A percentile compares a stretch with the other conserved stretches of the same genome.
Conservation (phyloP, 2,329 filamentous ascomycete species). For the Curvularia eragrostidis region DNA sequence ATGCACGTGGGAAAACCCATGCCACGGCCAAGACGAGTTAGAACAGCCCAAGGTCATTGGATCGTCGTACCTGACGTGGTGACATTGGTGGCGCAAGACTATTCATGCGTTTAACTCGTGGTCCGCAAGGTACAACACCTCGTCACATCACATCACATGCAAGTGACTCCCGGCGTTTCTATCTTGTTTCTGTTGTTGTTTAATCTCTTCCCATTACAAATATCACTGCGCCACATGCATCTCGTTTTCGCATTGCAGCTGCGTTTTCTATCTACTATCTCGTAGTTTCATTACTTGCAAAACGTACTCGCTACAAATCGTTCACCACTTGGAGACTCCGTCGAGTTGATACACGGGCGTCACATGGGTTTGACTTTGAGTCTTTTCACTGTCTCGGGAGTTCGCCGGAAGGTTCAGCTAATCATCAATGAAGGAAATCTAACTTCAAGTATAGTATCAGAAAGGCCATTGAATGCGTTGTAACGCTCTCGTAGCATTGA, state of each 20-base stretch:
- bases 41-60: not conserved
- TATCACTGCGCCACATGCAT: not conserved
- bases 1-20: not conserved
- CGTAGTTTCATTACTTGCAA: not conserved
- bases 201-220: not conserved
- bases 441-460: not conserved
- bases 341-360: conserved; percentile 1
- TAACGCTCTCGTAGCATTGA: not conserved
- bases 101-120: not conserved
- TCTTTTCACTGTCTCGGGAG: not conserved
- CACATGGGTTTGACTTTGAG: not conserved
- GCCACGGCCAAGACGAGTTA: not conserved
- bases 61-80: not conserved
- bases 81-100: not conserved
- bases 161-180: not conserved
- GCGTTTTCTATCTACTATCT: not conserved
- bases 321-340: not conserved
- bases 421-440: not conserved
- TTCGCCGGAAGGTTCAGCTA: not conserved
- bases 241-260: not conserved
- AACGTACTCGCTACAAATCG: not conserved
- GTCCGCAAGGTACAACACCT: not conserved
- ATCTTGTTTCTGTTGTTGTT: not conserved
- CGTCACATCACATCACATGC: not conserved
- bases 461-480: not conserved